Percentiles rank a stretch among this genome's conserved stretches.
Evolutionary conservation across 768 basidiomycete species (phyloP).

Genomic region (Suillus discolor): DNA sequence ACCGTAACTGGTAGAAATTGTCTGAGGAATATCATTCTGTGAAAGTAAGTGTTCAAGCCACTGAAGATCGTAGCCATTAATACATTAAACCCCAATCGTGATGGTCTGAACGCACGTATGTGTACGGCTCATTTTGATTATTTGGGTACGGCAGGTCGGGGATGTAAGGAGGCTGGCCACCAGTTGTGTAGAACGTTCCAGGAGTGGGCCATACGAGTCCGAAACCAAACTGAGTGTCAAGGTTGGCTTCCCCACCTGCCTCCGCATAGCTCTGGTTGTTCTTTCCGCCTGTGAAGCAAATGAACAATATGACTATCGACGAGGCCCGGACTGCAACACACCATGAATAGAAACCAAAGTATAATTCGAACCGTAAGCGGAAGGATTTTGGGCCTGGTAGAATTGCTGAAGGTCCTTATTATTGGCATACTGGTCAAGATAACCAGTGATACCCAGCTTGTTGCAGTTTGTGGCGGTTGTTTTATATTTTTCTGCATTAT

Average conservation of each 20-base stretch:
- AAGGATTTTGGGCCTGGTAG: slow-evolving; percentile 49
- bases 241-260: slow-evolving; percentile 65
- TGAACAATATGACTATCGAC: slow-evolving; percentile 13
- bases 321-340: slow-evolving; percentile 22
- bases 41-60: slow-evolving; percentile 65
- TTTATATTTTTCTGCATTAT: slow-evolving; percentile 51
- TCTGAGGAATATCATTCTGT: slow-evolving; percentile 50
- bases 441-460: slow-evolving; percentile 56
- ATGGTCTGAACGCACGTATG: slow-evolving; percentile 32
- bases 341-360: slow-evolving; percentile 58
- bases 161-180: slow-evolving; percentile 59
- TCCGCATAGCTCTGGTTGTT: slow-evolving; percentile 57
- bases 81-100: background rate
- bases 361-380: slow-evolving; percentile 53
- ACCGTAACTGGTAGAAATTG: slow-evolving; percentile 74
- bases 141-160: slow-evolving; percentile 44
- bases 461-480: slow-evolving; percentile 47
- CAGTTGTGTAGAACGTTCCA: slow-evolving; percentile 62
- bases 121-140: slow-evolving; percentile 54
- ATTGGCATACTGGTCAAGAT: slow-evolving; percentile 58
- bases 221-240: slow-evolving; percentile 69
- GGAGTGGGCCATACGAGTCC: slow-evolving; percentile 66
- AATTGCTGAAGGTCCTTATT: slow-evolving; percentile 52
- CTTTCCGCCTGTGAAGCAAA: slow-evolving; percentile 46
- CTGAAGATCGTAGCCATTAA: slow-evolving; percentile 28